Base-by-base conservation (phyloP, 2,329 filamentous ascomycete species). In the Penicillium aurantiogriseum region DNA sequence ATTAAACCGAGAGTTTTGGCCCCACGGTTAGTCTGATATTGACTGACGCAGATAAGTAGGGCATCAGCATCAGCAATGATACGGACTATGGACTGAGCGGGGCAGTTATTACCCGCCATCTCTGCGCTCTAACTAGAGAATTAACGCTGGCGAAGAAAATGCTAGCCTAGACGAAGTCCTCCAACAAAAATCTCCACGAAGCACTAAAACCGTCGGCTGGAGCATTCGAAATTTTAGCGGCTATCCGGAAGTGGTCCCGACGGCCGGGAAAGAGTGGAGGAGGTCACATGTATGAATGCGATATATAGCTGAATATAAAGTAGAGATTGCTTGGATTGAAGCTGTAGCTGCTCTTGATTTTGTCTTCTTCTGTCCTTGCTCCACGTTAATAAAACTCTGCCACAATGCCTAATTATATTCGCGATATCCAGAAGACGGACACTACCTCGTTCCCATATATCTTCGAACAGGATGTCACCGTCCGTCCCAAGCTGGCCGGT, bases 381-480 rank as follows among this genome's bases (percentile, higher is more conserved):
- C 36, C 36, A 21, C 10, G 9, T 4, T 4, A 11, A 39, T 19
- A 2, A 11, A 11, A 1, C n/a, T 6, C 2, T 19, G 36, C 2
- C 36, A 19, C 8, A 39, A 39, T 19, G 10, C 29, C 36, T 6
- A 19, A 39, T 39, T 10, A 2, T 5, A 39, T 39, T 19, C 2
- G 36, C n/a, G 54, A 74, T 64, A 48, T 74, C 65, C 36, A 75
- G 69, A 52, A 73, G 64, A 25, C 62, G 57, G 60, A 76, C 64
- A 60, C 72, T 39, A 64, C 71, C 27, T 69, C 71, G 4, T 74
- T 72, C 49, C 59, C 69, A 8, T 83, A 83, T 69, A 73, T 84
- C 52, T 80, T 76, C 62, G 79, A 82, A 57, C 71, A 81, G 59
- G 80, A 83, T 71, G 78, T 76, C 5, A 75, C 74, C 0, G 76